These are phyloP conservation scores for Malassezia sp. DNA, from an alignment of 1,284 basidiomycete species.

Conservation along the genomic window DNA sequence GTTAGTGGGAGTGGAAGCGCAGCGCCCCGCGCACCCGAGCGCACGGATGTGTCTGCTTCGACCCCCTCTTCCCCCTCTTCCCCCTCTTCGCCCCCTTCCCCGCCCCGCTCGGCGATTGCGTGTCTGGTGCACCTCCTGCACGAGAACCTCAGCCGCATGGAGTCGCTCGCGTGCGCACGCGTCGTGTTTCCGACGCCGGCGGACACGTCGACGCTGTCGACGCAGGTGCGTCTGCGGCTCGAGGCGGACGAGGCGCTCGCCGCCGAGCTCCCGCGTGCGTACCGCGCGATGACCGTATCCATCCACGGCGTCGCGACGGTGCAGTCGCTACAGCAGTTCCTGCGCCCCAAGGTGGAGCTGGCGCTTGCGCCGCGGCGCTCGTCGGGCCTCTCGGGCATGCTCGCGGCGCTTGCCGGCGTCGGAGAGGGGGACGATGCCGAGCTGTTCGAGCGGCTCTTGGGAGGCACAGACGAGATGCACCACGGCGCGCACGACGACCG, in stretches of 20 bases:
- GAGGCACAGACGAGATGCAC: constrained; percentile 22
- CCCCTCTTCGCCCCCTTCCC: constrained; percentile 7
- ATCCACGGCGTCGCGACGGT: constrained; percentile 45
- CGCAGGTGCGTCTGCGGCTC: constrained; percentile 37
- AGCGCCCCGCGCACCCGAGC: no score
- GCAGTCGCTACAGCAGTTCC: constrained; percentile 38
- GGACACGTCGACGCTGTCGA: constrained; percentile 29
- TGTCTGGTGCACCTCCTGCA: constrained; percentile 34
- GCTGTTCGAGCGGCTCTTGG: constrained; percentile 18
- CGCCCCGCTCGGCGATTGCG: constrained; percentile 10
- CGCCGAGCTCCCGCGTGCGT: constrained; percentile 28
- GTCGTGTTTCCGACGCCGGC: constrained; percentile 21
- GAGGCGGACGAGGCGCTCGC: constrained; percentile 30
- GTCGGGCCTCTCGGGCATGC: constrained; percentile 68
- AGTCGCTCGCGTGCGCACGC: constrained; percentile 32
- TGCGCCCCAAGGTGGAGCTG: constrained; percentile 36
- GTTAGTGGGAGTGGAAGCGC: no score
- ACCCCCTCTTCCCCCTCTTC: no score
- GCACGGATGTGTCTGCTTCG: no score
- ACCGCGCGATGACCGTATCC: constrained; percentile 35
- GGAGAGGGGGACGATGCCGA: constrained; percentile 49
- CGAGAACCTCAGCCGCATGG: constrained; percentile 37
- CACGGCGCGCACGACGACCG: constrained; percentile 7
- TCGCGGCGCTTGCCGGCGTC: constrained; percentile 70
- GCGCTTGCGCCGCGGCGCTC: constrained; percentile 25